Percentiles rank a stretch among this genome's conserved stretches.
Evolutionary conservation across 2,329 filamentous ascomycete genomes (phyloP).

Genomic region (Alternaria sp.): DNA sequence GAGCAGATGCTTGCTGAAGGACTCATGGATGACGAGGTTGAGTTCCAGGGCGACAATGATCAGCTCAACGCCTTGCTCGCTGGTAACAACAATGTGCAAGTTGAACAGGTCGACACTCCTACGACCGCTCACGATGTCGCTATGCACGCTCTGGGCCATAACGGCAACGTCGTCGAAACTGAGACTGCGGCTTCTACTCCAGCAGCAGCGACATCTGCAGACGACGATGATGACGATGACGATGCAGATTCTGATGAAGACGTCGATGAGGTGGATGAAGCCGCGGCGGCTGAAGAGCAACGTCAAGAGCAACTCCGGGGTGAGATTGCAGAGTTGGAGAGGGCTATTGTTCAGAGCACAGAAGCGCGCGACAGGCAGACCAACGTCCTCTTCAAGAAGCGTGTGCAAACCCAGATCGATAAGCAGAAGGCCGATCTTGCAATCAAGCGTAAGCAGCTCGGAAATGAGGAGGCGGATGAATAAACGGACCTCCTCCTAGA

Average conservation of each 20-base stretch:
- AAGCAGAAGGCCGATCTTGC: conserved; percentile 59
- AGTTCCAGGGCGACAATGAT: conserved; percentile 40
- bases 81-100: conserved; percentile 38
- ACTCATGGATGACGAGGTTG: conserved; percentile 49
- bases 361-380: conserved; percentile 54
- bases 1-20: conserved; percentile 43
- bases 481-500: neutral
- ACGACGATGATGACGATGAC: conserved; percentile 57
- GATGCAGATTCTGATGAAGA: conserved; percentile 53
- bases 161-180: conserved; percentile 37
- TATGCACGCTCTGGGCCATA: conserved; percentile 48
- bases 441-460: conserved; percentile 61
- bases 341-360: conserved; percentile 57
- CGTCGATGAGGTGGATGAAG: conserved; percentile 60
- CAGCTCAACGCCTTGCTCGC: conserved; percentile 44
- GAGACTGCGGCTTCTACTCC: conserved; percentile 46
- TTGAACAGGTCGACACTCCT: conserved; percentile 44
- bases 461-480: conserved; percentile 39
- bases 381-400: conserved; percentile 61
- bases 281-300: conserved; percentile 58
- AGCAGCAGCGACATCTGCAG: conserved; percentile 46
- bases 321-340: conserved; percentile 65
- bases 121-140: conserved; percentile 49
- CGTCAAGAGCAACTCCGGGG: conserved; percentile 57
- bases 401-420: conserved; percentile 60